phyloP scores from a whole-genome alignment of 1,284 basidiomycete genomes.

The Ustilago bromivora region DNA sequence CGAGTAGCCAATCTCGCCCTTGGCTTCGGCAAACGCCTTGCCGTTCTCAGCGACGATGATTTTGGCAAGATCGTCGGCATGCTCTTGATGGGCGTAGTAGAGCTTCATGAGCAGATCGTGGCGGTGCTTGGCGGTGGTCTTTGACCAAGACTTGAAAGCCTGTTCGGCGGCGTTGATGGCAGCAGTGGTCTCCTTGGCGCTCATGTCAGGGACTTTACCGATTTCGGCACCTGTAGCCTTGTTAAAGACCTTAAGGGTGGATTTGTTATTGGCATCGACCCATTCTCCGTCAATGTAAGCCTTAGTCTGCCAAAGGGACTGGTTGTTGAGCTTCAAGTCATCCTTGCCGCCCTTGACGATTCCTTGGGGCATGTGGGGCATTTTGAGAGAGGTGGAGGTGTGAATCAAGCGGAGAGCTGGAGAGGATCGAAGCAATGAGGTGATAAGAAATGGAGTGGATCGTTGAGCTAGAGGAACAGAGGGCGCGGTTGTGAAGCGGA shows the following conservation, averaged over 20 bases:
- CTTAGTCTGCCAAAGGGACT: conserved; percentile 54
- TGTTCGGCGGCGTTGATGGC: conserved; percentile 63
- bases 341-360: conserved; percentile 66
- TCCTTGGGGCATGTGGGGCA: conserved; percentile 66
- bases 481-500: conserved; percentile 7
- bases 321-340: conserved; percentile 60
- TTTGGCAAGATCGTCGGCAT: conserved; percentile 65
- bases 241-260: conserved; percentile 64
- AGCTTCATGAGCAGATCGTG: conserved; percentile 65
- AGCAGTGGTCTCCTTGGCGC: conserved; percentile 51
- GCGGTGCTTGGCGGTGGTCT: conserved; percentile 64
- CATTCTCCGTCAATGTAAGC: conserved; percentile 66
- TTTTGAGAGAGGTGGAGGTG: conserved; percentile 31
- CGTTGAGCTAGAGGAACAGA: conserved; percentile 3
- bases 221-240: conserved; percentile 67
- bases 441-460: not conserved
- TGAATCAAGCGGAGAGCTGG: conserved; percentile 12
- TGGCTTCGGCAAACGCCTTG: conserved; percentile 64
- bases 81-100: conserved; percentile 55
- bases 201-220: conserved; percentile 63
- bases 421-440: not conserved
- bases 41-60: conserved; percentile 69
- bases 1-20: conserved; percentile 66
- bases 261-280: conserved; percentile 52
- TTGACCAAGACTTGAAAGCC: conserved; percentile 63